Percentiles rank a stretch among this genome's conserved stretches.
phyloP scores from a whole-genome alignment of 2,329 filamentous ascomycete species.

The Aspergillus sp. region DNA sequence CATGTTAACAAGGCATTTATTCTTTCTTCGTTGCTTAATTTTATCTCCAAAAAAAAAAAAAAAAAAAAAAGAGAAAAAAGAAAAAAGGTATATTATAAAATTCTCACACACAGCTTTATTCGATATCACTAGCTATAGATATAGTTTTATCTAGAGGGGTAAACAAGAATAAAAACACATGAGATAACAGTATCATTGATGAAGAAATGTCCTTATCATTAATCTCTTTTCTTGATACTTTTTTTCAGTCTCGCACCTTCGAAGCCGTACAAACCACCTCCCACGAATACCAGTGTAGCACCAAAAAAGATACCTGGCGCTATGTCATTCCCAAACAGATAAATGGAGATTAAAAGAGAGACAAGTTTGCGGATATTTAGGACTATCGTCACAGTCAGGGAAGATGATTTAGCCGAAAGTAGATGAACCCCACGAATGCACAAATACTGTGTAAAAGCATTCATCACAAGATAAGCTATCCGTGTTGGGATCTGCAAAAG shows the following conservation, averaged over 20 bases:
- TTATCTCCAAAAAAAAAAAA: background rate
- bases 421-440: conserved; percentile 96
- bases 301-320: conserved; percentile 72
- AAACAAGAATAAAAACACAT: background rate
- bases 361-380: conserved; percentile 92
- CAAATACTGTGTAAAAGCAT: conserved; percentile 81
- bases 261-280: conserved; percentile 85
- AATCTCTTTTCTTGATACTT: conserved; percentile 13
- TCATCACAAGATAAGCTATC: conserved; percentile 36
- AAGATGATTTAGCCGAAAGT: conserved; percentile 81
- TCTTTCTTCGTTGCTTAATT: conserved; percentile 7
- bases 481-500: conserved; percentile 28
- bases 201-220: conserved; percentile 10
- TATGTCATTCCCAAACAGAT: conserved; percentile 85
- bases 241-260: conserved; percentile 47
- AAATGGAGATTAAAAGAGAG: conserved; percentile 85
- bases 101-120: too few relatives aligned
- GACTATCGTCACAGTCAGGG: conserved; percentile 92
- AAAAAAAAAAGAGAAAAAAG: too few relatives aligned
- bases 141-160: too few relatives aligned
- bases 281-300: conserved; percentile 79
- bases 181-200: conserved; percentile 10
- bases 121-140: too few relatives aligned
- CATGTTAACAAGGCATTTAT: background rate
- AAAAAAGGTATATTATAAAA: too few relatives aligned